A percentile compares a stretch with the other conserved stretches of the same genome.
These are phyloP conservation scores for Coriolopsis trogii DNA, from an alignment of 1,284 basidiomycete species.

Conservation along the genomic window DNA sequence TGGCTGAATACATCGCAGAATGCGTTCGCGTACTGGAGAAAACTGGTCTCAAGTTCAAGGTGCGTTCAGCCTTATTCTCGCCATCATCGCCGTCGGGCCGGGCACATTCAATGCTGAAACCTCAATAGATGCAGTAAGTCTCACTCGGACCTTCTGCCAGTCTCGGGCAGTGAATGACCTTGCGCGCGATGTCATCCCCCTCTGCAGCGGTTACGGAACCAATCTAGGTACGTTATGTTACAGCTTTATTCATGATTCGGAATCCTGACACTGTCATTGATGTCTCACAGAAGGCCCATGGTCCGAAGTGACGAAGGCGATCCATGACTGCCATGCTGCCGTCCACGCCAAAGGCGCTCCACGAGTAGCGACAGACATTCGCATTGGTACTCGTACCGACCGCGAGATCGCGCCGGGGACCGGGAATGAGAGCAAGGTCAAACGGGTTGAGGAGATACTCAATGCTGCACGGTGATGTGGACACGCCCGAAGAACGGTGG, in stretches of 20 bases:
- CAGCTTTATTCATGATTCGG: too few relatives aligned
- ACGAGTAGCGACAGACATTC: slow-evolving; percentile 85
- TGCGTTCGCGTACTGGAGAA: slow-evolving; percentile 82
- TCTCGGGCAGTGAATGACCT: too few relatives aligned
- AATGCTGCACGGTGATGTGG: slow-evolving; percentile 17
- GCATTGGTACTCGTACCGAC: slow-evolving; percentile 89
- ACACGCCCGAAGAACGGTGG: too few relatives aligned
- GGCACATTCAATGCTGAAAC: neutral
- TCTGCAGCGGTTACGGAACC: slow-evolving; percentile 82
- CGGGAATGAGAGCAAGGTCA: slow-evolving; percentile 79
- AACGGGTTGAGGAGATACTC: slow-evolving; percentile 78
- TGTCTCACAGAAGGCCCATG: slow-evolving; percentile 74
- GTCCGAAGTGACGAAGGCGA: slow-evolving; percentile 77
- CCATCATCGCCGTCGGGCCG: neutral
- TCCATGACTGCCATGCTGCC: slow-evolving; percentile 87
- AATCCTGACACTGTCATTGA: neutral
- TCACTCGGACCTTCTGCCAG: too few relatives aligned
- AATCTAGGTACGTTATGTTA: slow-evolving; percentile 67
- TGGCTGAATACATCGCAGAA: slow-evolving; percentile 74
- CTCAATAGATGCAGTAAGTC: slow-evolving; percentile 75
- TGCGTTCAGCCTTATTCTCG: slow-evolving; percentile 37
- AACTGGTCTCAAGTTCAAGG: slow-evolving; percentile 77
- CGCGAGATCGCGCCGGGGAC: slow-evolving; percentile 62
- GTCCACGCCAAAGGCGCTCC: slow-evolving; percentile 79
- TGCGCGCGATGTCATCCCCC: neutral